These are phyloP conservation scores for Penicillium salamii DNA, from an alignment of 495 filamentous ascomycete genomes.

Conservation along the genomic window DNA sequence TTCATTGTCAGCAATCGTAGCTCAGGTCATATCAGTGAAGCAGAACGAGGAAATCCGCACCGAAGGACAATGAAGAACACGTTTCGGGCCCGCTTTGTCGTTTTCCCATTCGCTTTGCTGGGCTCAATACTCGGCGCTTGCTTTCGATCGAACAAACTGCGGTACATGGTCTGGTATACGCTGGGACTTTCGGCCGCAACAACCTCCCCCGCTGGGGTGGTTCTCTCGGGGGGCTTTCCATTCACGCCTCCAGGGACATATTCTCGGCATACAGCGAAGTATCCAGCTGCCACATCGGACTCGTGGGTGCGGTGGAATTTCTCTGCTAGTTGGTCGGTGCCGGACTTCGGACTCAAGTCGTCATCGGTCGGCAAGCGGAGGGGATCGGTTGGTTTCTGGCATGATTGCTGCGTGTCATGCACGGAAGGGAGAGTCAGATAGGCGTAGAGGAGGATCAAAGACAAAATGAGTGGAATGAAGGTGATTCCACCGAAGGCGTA, in stretches of 20 bases:
- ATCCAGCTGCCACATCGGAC: slow-evolving; percentile 84
- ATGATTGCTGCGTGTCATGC: slow-evolving; percentile 34
- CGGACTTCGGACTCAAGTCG: slow-evolving; percentile 47
- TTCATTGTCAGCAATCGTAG: slow-evolving; percentile 17
- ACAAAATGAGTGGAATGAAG: slow-evolving; percentile 74
- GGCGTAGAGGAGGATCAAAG: slow-evolving; percentile 61
- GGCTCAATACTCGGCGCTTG: slow-evolving; percentile 51
- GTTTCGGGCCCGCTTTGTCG: slow-evolving; percentile 72
- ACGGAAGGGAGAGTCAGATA: slow-evolving; percentile 63
- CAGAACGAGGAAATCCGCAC: slow-evolving; percentile 42
- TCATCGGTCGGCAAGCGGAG: slow-evolving; percentile 42
- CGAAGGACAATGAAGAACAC: slow-evolving; percentile 92
- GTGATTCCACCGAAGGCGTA: slow-evolving; percentile 91
- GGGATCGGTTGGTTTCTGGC: slow-evolving; percentile 32
- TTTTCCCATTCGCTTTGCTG: slow-evolving; percentile 52
- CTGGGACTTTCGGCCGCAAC: slow-evolving; percentile 76
- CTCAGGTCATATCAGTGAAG: not conserved
- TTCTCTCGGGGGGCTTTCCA: slow-evolving; percentile 84
- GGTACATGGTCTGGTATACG: slow-evolving; percentile 97
- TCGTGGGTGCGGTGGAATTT: slow-evolving; percentile 60
- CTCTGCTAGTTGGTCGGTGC: slow-evolving; percentile 49
- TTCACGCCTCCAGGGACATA: slow-evolving; percentile 88
- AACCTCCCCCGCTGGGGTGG: slow-evolving; percentile 72
- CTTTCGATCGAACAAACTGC: slow-evolving; percentile 90
- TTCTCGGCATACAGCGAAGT: slow-evolving; percentile 92